Conservation (phyloP, 2,329 filamentous ascomycete species). For the Decorospora gaudefroyi region DNA sequence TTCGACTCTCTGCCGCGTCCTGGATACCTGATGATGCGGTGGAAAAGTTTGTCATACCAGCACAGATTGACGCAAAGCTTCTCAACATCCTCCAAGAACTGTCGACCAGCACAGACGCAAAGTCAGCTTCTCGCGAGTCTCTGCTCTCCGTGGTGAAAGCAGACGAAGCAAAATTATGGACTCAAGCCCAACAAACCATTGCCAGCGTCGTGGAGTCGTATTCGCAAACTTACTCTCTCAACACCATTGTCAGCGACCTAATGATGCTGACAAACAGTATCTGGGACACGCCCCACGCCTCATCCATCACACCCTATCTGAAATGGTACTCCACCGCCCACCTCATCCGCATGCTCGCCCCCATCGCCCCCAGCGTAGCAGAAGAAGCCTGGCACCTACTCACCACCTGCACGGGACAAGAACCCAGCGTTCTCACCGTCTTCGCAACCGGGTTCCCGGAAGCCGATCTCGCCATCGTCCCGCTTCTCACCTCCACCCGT, state of each 20-base stretch:
- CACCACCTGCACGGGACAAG: slow-evolving; percentile 11
- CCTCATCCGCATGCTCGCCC: slow-evolving; percentile 74
- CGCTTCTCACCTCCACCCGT: slow-evolving; percentile 57
- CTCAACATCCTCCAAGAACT: slow-evolving; percentile 22
- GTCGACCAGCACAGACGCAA: slow-evolving; percentile 7
- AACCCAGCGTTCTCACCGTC: slow-evolving; percentile 37
- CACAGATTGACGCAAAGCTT: slow-evolving; percentile 36
- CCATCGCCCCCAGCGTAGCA: slow-evolving; percentile 77
- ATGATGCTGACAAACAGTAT: slow-evolving; percentile 76
- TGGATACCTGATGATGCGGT: slow-evolving; percentile 32
- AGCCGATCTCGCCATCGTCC: slow-evolving; percentile 54
- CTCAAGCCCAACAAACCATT: slow-evolving; percentile 69
- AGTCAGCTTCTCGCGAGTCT: background rate
- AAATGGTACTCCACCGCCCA: slow-evolving; percentile 57
- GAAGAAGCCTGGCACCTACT: slow-evolving; percentile 79
- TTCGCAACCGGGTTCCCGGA: slow-evolving; percentile 62
- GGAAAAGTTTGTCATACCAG: slow-evolving; percentile 23
- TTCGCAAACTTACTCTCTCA: slow-evolving; percentile 73
- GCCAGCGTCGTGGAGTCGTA: slow-evolving; percentile 69
- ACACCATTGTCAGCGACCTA: slow-evolving; percentile 81
- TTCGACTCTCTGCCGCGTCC: slow-evolving; percentile 55
- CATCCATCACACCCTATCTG: slow-evolving; percentile 52
- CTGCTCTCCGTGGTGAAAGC: slow-evolving; percentile 17
- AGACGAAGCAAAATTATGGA: slow-evolving; percentile 59
- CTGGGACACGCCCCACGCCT: slow-evolving; percentile 31